These are phyloP conservation scores for Schizosaccharomyces octosporus DNA, from an alignment of 805 yeast genomes.

Conservation along the genomic window DNA sequence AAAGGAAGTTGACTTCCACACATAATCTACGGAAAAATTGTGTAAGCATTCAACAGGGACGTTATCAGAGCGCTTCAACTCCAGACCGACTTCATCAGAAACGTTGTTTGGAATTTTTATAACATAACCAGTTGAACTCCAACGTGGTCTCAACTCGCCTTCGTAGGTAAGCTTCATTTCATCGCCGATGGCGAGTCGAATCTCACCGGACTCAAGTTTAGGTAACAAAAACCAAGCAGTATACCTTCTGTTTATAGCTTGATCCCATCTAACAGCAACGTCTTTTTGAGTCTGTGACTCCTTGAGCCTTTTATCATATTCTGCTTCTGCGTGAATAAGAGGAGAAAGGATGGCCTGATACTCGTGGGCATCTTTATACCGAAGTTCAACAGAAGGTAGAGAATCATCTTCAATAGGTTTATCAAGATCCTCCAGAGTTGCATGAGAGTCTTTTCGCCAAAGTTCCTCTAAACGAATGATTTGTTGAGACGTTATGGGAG, in stretches of 20 bases:
- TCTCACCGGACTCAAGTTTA: slow-evolving; percentile 33
- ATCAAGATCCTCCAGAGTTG: slow-evolving; percentile 44
- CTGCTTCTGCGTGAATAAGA: slow-evolving; percentile 56
- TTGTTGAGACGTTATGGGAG: slow-evolving; percentile 34
- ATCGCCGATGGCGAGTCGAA: slow-evolving; percentile 66
- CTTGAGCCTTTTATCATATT: slow-evolving; percentile 44
- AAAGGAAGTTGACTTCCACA: slow-evolving; percentile 70
- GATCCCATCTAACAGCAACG: slow-evolving; percentile 48
- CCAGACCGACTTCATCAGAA: slow-evolving; percentile 48
- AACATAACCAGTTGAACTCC: slow-evolving; percentile 55
- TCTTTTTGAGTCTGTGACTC: slow-evolving; percentile 59
- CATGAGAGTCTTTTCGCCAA: slow-evolving; percentile 53
- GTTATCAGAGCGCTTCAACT: slow-evolving; percentile 21
- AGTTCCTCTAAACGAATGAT: slow-evolving; percentile 50
- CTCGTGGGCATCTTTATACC: slow-evolving; percentile 61
- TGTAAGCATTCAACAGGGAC: slow-evolving; percentile 32
- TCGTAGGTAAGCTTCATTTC: slow-evolving; percentile 43
- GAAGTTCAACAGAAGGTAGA: slow-evolving; percentile 44
- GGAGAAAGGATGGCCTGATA: slow-evolving; percentile 75
- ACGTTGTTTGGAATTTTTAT: slow-evolving; percentile 42
- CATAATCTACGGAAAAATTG: slow-evolving; percentile 63
- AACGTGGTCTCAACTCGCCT: slow-evolving; percentile 31
- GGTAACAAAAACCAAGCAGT: slow-evolving; percentile 46
- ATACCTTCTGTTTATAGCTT: slow-evolving; percentile 38
- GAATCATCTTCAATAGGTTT: slow-evolving; percentile 28